These are phyloP conservation scores for Haplosporangium sp. DNA, from an alignment of 371 early-diverging fungal species.

Conservation along the genomic window DNA sequence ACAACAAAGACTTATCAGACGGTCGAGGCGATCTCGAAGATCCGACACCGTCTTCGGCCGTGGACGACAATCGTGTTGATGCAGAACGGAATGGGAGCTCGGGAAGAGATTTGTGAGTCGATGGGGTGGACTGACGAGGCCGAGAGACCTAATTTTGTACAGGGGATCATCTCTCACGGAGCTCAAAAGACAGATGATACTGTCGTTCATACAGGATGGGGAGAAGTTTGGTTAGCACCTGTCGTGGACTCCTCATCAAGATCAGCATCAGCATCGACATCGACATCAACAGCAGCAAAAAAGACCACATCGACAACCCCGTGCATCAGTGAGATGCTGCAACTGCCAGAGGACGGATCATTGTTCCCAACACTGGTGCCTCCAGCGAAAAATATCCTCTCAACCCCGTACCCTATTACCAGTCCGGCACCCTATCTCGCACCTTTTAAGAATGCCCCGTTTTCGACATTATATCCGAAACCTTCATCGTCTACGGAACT, in stretches of 20 bases:
- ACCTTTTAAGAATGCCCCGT: constrained; percentile 19
- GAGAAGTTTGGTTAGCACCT: constrained; percentile 40
- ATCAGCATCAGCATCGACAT: neutral
- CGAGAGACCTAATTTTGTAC: constrained; percentile 50
- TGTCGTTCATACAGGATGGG: constrained; percentile 42
- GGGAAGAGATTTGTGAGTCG: constrained; percentile 46
- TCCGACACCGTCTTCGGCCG: constrained; percentile 49
- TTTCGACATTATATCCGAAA: constrained; percentile 26
- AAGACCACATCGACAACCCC: neutral
- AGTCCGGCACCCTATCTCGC: constrained; percentile 12
- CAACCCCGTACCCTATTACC: constrained; percentile 22
- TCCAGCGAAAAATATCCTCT: constrained; percentile 3
- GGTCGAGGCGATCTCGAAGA: constrained; percentile 44
- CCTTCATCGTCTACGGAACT: constrained; percentile 15
- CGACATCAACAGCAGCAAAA: neutral
- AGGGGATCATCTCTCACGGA: constrained; percentile 50
- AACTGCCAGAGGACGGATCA: neutral
- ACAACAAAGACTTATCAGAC: constrained; percentile 51
- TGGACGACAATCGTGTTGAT: constrained; percentile 50
- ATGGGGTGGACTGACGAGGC: constrained; percentile 40
- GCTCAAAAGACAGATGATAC: constrained; percentile 35
- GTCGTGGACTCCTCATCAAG: neutral
- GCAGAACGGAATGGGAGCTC: constrained; percentile 52
- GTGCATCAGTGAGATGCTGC: constrained; percentile 1
- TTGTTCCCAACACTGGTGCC: constrained; percentile 9